A percentile compares a stretch with the other conserved stretches of the same genome.
These are phyloP conservation scores for Talaromyces proteolyticus DNA, from an alignment of 495 filamentous ascomycete species.

Conservation along the genomic window DNA sequence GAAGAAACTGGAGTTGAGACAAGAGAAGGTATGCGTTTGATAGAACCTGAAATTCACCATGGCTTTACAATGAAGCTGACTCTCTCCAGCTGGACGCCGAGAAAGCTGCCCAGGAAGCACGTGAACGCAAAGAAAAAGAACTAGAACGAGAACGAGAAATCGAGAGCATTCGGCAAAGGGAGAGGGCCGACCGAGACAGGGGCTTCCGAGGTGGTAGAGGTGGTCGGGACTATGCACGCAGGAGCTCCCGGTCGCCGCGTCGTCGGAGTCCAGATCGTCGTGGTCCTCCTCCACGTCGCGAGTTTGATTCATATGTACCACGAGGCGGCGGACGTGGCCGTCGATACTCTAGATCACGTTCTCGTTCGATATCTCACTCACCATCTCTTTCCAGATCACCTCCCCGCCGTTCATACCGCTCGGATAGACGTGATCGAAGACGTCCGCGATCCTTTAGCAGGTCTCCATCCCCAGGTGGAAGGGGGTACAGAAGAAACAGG, in stretches of 20 bases:
- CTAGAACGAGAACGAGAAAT: constrained; percentile 50
- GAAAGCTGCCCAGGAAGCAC: constrained; percentile 70
- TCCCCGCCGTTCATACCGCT: constrained; percentile 29
- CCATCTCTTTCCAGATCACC: constrained; percentile 32
- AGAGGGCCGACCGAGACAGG: constrained; percentile 63
- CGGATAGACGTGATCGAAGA: constrained; percentile 20
- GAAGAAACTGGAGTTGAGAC: constrained; percentile 89
- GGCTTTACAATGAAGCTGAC: constrained; percentile 7
- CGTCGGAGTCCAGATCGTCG: constrained; percentile 49
- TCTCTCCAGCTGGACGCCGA: constrained; percentile 68
- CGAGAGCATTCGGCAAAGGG: constrained; percentile 62
- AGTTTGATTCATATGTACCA: constrained; percentile 55
- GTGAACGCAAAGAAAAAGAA: constrained; percentile 64
- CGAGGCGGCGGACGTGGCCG: constrained; percentile 27
- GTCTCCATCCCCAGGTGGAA: constrained; percentile 33
- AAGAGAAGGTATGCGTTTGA: constrained; percentile 80
- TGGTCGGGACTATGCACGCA: constrained; percentile 38
- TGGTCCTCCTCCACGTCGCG: constrained; percentile 45
- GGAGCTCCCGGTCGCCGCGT: constrained; percentile 55
- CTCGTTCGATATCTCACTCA: constrained; percentile 30
- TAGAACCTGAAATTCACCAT: neutral
- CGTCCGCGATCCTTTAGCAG: constrained; percentile 30
- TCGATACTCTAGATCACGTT: constrained; percentile 26
- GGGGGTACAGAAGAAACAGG: constrained; percentile 26
- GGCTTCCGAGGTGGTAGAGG: constrained; percentile 52